Evolutionary conservation across 2,329 filamentous ascomycete genomes (phyloP).

Genomic region (Sclerotinia borealis): DNA sequence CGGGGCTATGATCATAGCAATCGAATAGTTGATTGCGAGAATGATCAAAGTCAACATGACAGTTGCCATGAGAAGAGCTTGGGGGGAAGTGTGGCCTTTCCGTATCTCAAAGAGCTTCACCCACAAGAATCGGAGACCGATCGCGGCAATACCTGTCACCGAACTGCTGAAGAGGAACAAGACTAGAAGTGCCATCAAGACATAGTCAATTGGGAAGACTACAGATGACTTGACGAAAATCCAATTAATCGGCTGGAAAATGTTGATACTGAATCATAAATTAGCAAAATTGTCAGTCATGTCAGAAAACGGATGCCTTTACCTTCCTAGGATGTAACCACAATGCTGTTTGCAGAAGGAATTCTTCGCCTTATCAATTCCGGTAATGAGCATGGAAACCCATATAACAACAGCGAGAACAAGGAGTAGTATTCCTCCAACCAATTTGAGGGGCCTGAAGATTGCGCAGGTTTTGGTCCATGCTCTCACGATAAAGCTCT

Average conservation of each 20-base stretch:
- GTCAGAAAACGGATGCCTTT: neutral
- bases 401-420: slow-evolving; percentile 70
- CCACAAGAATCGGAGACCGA: slow-evolving; percentile 97
- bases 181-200: slow-evolving; percentile 78
- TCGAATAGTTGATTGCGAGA: slow-evolving; percentile 84
- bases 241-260: slow-evolving; percentile 95
- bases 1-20: slow-evolving; percentile 90
- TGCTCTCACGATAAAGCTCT: slow-evolving; percentile 61
- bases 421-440: slow-evolving; percentile 75
- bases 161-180: slow-evolving; percentile 85
- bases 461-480: slow-evolving; percentile 80
- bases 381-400: slow-evolving; percentile 90
- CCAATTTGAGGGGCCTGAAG: slow-evolving; percentile 80
- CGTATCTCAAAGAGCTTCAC: slow-evolving; percentile 86
- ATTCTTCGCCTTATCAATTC: slow-evolving; percentile 94
- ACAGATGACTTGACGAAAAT: slow-evolving; percentile 74
- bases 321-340: slow-evolving; percentile 76
- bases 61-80: slow-evolving; percentile 84
- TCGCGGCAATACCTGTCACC: slow-evolving; percentile 74
- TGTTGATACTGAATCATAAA: slow-evolving; percentile 55
- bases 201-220: slow-evolving; percentile 86
- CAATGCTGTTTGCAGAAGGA: slow-evolving; percentile 86
- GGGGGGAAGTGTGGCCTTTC: slow-evolving; percentile 81
- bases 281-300: slow-evolving; percentile 21
- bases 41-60: slow-evolving; percentile 86